Evolutionary conservation across 345 rosid species (phyloP), one percentile per base, ranked within the genome.

Genomic region (Lepidium didymum): DNA sequence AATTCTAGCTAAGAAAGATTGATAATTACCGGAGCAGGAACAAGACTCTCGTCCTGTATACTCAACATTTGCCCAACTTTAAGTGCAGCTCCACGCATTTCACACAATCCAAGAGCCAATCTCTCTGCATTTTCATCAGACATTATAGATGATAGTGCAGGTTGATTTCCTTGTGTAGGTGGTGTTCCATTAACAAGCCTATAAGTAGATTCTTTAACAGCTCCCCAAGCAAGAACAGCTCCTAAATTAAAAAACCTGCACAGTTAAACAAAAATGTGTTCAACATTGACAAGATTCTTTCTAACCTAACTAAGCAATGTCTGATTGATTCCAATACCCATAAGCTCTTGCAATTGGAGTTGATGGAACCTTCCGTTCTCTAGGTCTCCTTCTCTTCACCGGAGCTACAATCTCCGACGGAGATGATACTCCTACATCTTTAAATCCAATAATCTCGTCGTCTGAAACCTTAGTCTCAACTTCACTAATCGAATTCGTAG

Each of bases 21-120:
- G 46, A 27, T 18, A 68, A 0, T 66, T 78, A 89, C 96, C 87
- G 96, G 99, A 44, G 99, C 97, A 68, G 99, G 99, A 73, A 94
- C 96, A 43, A 94, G 96, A 68, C 90, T 85, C 79, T 94, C 97
- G 56, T 94, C 97, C 69, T 94, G 99, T 62, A 91, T 94, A 75
- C 99, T 94, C 78, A 94, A 75, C 99, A 91, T 94, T 77, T 94
- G 97, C 6, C 99, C 99, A 10, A 94, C 53, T 69, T 94, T 94
- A 54, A 94, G 96, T 4, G 97, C 99, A 45, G 99, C 99, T 44
- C 99, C 99, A 76, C 96, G 99, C 97, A 91, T 91, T 80, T 90
- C 83, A 77, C 99, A 94, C 16, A 94, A 69, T 4, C 93, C 91
- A 53, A 87, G 85, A 58, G 97, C 96, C 80, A 94, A 80, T 50